A percentile compares a stretch with the other conserved stretches of the same genome.
Evolutionary conservation across 1,139 yeast species (phyloP).

Genomic region (Kluyveromyces marxianus): DNA sequence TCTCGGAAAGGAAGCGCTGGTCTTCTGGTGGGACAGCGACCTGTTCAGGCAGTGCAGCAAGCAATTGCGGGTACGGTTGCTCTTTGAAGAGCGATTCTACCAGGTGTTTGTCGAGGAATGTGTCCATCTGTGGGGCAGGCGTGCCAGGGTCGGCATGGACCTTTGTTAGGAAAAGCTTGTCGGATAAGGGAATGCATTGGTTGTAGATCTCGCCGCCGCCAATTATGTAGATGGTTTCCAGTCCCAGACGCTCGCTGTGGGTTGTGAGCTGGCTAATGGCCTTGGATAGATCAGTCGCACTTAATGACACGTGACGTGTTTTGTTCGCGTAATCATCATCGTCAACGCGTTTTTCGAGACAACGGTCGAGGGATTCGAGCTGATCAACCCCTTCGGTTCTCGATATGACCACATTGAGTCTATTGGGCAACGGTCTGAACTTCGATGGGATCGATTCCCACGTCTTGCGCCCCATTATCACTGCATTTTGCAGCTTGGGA

Average conservation of each 20-base stretch:
- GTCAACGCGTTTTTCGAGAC: neutral
- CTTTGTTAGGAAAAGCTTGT: slow-evolving; percentile 68
- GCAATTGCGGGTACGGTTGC: neutral
- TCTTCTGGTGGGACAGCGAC: slow-evolving; percentile 13
- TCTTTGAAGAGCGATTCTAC: neutral
- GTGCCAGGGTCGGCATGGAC: slow-evolving; percentile 34
- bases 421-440: slow-evolving; percentile 73
- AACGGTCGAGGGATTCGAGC: neutral
- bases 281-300: neutral
- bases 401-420: slow-evolving; percentile 72
- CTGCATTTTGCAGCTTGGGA: slow-evolving; percentile 51
- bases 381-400: slow-evolving; percentile 28
- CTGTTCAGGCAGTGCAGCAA: neutral
- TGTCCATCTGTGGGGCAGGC: slow-evolving; percentile 50
- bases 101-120: slow-evolving; percentile 37
- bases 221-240: slow-evolving; percentile 66
- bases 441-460: slow-evolving; percentile 88
- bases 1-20: slow-evolving; percentile 13
- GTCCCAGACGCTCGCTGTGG: slow-evolving; percentile 14
- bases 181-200: slow-evolving; percentile 42
- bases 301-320: neutral
- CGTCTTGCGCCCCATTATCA: slow-evolving; percentile 92
- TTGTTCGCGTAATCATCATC: neutral
- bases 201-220: slow-evolving; percentile 92
- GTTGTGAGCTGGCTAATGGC: slow-evolving; percentile 16